Evolutionary conservation across 441 rosid genomes (phyloP).

Genomic region (Omphalea diandra): DNA sequence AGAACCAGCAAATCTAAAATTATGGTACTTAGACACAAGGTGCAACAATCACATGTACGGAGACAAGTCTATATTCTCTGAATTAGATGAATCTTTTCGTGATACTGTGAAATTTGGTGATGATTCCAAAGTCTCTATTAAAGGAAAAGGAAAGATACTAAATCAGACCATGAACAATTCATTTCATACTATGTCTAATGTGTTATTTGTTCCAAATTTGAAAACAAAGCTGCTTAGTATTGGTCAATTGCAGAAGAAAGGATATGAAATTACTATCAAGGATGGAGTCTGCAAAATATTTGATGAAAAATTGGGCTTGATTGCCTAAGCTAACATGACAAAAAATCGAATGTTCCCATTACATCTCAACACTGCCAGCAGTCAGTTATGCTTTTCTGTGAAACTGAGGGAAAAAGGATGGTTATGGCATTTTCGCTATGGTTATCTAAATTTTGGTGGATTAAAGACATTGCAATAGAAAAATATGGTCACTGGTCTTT

Average conservation of each 20-base stretch:
- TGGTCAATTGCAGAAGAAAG: background rate
- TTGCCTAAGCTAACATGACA: background rate
- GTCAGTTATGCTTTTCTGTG: too few species aligned
- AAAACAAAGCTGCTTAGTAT: background rate
- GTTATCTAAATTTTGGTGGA: too few species aligned
- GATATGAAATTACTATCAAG: background rate
- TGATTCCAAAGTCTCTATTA: background rate
- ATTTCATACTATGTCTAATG: background rate
- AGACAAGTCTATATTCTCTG: background rate
- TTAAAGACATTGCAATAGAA: too few species aligned
- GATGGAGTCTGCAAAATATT: background rate
- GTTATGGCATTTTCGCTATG: too few species aligned
- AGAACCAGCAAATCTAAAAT: background rate
- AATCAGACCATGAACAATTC: background rate
- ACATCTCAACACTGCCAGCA: background rate
- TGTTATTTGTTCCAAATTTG: background rate
- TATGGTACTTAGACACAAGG: background rate
- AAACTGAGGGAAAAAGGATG: too few species aligned
- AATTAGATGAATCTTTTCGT: background rate
- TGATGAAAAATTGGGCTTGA: background rate
- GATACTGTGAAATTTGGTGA: background rate
- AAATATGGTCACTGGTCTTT: too few species aligned
- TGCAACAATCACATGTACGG: background rate
- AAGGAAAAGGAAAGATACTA: background rate
- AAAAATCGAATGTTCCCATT: background rate